Conservation (phyloP, 2,329 filamentous ascomycete genomes). For the Biscogniauxia marginata region DNA sequence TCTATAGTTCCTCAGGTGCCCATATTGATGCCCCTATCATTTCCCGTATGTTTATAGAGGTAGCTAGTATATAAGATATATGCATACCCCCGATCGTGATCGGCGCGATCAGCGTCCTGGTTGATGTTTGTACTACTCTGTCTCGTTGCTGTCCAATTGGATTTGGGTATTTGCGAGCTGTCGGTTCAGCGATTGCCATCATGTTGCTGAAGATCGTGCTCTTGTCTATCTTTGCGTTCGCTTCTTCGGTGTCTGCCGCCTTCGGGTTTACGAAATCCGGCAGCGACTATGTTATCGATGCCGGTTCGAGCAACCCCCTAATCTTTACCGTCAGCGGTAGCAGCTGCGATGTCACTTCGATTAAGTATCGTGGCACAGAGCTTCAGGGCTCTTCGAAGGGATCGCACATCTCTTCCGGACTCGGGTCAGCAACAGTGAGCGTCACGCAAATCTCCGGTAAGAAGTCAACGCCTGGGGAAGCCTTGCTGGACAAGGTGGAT, state of each 20-base stretch:
- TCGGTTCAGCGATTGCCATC: constrained; percentile 5
- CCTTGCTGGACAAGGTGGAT: background rate
- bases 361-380: constrained; percentile 58
- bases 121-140: background rate
- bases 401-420: constrained; percentile 58
- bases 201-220: constrained; percentile 27
- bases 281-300: constrained; percentile 39
- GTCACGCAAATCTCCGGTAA: constrained; percentile 36
- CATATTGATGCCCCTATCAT: background rate
- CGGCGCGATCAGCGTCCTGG: background rate
- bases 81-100: background rate
- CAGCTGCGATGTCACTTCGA: constrained; percentile 63
- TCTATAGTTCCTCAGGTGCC: background rate
- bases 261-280: constrained; percentile 34
- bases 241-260: constrained; percentile 29
- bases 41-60: background rate
- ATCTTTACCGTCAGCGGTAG: constrained; percentile 50
- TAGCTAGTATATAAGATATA: background rate
- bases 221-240: constrained; percentile 23
- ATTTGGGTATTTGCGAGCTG: background rate
- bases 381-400: constrained; percentile 52
- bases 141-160: background rate
- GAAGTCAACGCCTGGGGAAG: background rate
- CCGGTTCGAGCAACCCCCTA: constrained; percentile 44
- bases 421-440: constrained; percentile 57